phyloP scores from a whole-genome alignment of 805 yeast species.

The Scheffersomyces amazonensis region DNA sequence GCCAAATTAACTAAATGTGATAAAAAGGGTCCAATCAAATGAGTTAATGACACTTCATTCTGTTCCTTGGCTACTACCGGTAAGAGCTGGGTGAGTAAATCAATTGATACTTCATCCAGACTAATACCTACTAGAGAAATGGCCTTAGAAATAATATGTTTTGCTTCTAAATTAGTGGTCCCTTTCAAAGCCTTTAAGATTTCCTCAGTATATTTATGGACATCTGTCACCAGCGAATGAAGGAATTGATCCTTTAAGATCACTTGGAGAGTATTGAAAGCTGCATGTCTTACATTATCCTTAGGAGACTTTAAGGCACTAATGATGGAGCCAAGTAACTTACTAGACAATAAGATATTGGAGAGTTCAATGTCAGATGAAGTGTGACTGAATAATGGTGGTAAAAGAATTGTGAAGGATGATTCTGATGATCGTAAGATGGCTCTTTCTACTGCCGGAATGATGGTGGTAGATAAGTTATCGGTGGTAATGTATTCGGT shows the following conservation, averaged over 20 bases:
- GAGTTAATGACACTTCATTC: constrained; percentile 61
- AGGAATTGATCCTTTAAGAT: constrained; percentile 16
- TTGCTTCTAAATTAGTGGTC: constrained; percentile 61
- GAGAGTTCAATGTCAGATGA: constrained; percentile 36
- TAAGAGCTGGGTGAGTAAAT: constrained; percentile 41
- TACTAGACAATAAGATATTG: constrained; percentile 33
- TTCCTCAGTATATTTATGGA: constrained; percentile 42
- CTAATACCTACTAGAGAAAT: constrained; percentile 26
- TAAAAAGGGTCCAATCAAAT: constrained; percentile 49
- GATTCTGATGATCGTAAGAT: constrained; percentile 76
- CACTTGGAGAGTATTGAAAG: constrained; percentile 32
- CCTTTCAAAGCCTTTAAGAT: constrained; percentile 56
- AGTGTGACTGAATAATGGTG: constrained; percentile 40
- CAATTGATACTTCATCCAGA: constrained; percentile 21
- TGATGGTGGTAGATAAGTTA: constrained; percentile 35
- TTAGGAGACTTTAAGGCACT: constrained; percentile 64
- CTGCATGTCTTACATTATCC: constrained; percentile 53
- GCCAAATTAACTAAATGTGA: constrained; percentile 31
- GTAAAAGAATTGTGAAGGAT: constrained; percentile 54
- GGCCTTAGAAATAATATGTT: constrained; percentile 47
- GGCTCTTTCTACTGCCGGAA: constrained; percentile 71
- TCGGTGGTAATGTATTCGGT: constrained; percentile 35
- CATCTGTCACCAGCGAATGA: constrained; percentile 19
- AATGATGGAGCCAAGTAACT: constrained; percentile 22
- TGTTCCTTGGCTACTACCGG: constrained; percentile 69